Evolutionary conservation across 495 filamentous ascomycete species (phyloP).

Genomic region (Neurospora pannonica): DNA sequence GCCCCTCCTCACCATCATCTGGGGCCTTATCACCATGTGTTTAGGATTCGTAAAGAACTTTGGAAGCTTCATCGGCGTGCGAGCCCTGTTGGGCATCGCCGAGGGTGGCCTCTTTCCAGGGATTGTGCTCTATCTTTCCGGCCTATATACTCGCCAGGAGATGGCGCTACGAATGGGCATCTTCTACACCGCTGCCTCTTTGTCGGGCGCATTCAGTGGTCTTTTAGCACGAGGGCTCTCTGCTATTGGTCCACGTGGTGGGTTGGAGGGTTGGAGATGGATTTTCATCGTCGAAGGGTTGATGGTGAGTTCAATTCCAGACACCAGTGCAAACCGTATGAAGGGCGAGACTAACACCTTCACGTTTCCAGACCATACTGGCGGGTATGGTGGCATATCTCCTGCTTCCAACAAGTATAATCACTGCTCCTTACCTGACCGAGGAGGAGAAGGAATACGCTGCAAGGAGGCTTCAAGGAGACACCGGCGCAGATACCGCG

Average conservation of each 20-base stretch:
- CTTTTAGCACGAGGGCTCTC: conserved; percentile 35
- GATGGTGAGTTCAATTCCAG: conserved; percentile 25
- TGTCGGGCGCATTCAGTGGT: conserved; percentile 50
- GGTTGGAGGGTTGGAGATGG: conserved; percentile 40
- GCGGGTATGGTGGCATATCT: conserved; percentile 47
- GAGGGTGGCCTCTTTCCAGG: conserved; percentile 44
- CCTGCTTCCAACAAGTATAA: conserved; percentile 48
- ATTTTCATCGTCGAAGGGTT: conserved; percentile 45
- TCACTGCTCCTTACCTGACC: conserved; percentile 43
- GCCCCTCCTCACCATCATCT: conserved; percentile 44
- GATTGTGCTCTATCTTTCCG: conserved; percentile 41
- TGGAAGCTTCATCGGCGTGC: conserved; percentile 61
- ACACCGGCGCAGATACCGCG: conserved; percentile 13
- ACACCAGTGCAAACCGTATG: neutral
- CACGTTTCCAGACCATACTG: conserved; percentile 37
- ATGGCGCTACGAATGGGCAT: conserved; percentile 45
- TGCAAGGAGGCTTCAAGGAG: conserved; percentile 27
- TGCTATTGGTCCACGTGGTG: conserved; percentile 29
- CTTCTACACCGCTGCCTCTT: conserved; percentile 43
- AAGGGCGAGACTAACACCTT: neutral
- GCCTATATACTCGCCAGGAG: conserved; percentile 38
- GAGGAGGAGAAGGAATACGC: conserved; percentile 35
- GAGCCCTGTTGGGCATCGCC: conserved; percentile 63
- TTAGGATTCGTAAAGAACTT: conserved; percentile 74
- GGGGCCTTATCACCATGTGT: conserved; percentile 48